Base-by-base conservation (phyloP, 2,329 filamentous ascomycete species). In the Ampelomyces quisqualis region DNA sequence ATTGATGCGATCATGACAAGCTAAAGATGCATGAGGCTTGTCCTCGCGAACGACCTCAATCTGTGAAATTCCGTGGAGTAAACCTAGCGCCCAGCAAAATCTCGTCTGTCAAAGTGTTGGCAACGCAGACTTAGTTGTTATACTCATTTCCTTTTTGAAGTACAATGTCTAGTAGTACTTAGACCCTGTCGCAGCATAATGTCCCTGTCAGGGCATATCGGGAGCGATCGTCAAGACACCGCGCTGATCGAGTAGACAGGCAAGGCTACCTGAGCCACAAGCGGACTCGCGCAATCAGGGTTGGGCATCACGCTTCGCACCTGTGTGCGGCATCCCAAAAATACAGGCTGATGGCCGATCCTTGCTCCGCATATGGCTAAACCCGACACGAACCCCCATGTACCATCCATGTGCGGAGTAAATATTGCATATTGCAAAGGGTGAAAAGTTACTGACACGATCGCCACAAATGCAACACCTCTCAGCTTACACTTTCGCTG, bases 291-390 rank as follows among this genome's bases (percentile, higher is more conserved):
- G 50, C 43, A 53, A 57, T 57, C 53, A 56, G 54, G 51, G 49
- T 57, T 55, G 39, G 37, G 41, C 20, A 43, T 44, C 41, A 29
- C 38, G 44, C 52, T 48, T 53, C 51, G 48, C 48, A 47, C 47
- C 50, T 45, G 48, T 50, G 36, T 43, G 42, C 35, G 32, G 38
- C 40, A 50, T 43, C 49, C 49, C 32, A 26, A 27, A 22, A 21
- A 27, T 43, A 47, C 48, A 53, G 41, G 38, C 42, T 53, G 51
- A 52, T 52, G 49, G 47, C 38, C 28, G 52, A 58, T 64, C 55
- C 20, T 55, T 64, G 40, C 48, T 55, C 31, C 41, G 28, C 41
- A 49, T 20, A 31, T 44, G 56, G 57, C 28, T 60, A 57, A 60
- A 55, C 42, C 47, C 46, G 40, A 57, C 51, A 53, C 52, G 43